Conservation (phyloP, 176 grass and related monocot genomes). For the Rhynchospora tenuis region DNA sequence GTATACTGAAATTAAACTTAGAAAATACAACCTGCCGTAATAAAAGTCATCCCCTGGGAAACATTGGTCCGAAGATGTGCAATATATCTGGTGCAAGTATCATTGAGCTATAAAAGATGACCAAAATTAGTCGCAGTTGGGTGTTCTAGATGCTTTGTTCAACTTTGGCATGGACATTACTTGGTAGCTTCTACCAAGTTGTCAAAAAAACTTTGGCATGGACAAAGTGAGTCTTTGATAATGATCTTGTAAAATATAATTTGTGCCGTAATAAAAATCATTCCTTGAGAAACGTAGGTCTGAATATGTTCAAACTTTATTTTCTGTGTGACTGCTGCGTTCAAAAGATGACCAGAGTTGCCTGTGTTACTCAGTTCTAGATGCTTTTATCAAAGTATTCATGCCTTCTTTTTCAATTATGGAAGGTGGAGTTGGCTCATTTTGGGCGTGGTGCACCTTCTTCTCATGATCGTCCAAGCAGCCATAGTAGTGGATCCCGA, state of each 20-base stretch:
- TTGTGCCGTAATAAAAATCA: neutral
- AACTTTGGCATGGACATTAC: no score
- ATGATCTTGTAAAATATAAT: neutral
- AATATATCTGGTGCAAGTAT: neutral
- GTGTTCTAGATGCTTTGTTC: no score
- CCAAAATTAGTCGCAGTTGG: neutral
- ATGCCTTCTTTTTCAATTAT: neutral
- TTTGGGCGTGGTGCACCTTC: slow-evolving; percentile 65
- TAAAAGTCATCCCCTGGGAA: neutral
- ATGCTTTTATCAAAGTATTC: neutral
- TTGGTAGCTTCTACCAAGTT: no score
- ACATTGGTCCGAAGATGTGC: neutral
- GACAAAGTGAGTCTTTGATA: neutral
- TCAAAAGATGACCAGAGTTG: neutral
- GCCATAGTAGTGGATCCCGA: slow-evolving; percentile 41
- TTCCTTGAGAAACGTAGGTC: slow-evolving; percentile 14
- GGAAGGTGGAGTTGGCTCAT: slow-evolving; percentile 87
- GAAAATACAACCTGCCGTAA: neutral
- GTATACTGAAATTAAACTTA: neutral
- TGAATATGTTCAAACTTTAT: neutral
- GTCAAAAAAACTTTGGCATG: no score
- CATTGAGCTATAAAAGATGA: neutral
- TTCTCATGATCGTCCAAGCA: slow-evolving; percentile 57
- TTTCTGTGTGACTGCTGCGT: neutral
- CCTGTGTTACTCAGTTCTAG: neutral